These are phyloP conservation scores for Medicago ruthenica DNA, from an alignment of 306 rosid species.

Conservation along the genomic window DNA sequence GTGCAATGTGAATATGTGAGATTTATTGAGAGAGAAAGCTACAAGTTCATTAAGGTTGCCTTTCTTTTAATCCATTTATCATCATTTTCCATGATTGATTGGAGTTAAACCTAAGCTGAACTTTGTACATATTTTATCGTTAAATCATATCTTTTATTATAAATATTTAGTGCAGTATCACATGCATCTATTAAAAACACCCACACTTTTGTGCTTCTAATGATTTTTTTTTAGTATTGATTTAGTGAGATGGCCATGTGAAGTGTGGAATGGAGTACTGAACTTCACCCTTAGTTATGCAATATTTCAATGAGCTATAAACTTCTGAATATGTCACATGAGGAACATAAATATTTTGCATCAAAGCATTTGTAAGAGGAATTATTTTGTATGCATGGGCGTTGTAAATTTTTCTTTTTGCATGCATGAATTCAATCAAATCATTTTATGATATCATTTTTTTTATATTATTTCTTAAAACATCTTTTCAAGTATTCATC, in stretches of 20 bases:
- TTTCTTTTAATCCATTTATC: conserved; percentile 29
- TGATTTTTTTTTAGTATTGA: background rate
- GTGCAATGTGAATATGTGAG: conserved; percentile 38
- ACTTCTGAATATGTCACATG: background rate
- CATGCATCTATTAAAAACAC: conserved; percentile 32
- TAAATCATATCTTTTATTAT: conserved; percentile 12
- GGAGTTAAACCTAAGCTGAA: conserved; percentile 35
- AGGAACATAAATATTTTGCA: background rate
- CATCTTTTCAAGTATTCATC: too few relatives aligned
- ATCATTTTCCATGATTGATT: conserved; percentile 43
- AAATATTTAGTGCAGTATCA: conserved; percentile 37
- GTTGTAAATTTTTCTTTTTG: too few relatives aligned
- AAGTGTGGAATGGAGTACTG: background rate
- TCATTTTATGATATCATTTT: too few relatives aligned
- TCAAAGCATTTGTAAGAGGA: too few relatives aligned
- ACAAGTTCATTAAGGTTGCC: conserved; percentile 23
- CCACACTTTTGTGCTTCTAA: background rate
- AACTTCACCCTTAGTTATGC: background rate
- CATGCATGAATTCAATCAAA: too few relatives aligned
- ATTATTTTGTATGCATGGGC: too few relatives aligned
- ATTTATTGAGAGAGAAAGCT: background rate
- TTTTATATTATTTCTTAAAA: too few relatives aligned
- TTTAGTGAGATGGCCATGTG: conserved; percentile 13
- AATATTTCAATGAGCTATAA: background rate
- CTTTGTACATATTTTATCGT: conserved; percentile 16